phyloP scores from a whole-genome alignment of 2,329 filamentous ascomycete genomes.

The Trematosphaeria pertusa region DNA sequence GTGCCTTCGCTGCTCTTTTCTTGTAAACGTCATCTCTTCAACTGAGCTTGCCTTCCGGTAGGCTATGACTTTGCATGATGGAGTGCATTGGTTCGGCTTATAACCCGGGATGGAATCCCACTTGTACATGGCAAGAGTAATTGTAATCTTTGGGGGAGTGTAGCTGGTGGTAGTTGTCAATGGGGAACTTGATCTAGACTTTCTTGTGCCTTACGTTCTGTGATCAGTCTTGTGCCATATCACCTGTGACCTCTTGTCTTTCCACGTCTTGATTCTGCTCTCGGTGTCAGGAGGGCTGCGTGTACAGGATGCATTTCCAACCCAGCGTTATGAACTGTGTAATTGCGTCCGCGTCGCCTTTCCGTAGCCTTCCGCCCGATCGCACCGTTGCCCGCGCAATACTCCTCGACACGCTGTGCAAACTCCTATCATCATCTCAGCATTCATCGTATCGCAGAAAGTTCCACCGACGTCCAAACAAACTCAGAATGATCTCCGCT shows the following conservation, averaged over 20 bases:
- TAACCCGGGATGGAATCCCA: constrained; percentile 13
- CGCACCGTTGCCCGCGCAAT: too few species aligned
- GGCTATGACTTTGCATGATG: constrained; percentile 51
- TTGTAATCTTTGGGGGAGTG: constrained; percentile 19
- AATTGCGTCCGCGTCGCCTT: too few species aligned
- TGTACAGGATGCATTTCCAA: too few species aligned
- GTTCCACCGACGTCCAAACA: constrained; percentile 11
- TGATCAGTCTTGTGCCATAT: too few species aligned
- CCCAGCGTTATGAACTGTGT: too few species aligned
- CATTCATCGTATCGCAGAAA: too few species aligned
- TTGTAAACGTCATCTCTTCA: constrained; percentile 50
- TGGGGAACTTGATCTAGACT: constrained; percentile 17
- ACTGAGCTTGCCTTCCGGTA: constrained; percentile 36
- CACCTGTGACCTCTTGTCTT: not conserved
- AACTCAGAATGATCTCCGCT: constrained; percentile 1
- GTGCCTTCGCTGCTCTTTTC: constrained; percentile 52
- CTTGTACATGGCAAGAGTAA: constrained; percentile 7
- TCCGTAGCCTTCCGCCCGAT: too few species aligned
- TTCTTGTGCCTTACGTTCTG: not conserved
- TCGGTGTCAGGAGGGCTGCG: too few species aligned
- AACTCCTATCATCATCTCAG: too few species aligned
- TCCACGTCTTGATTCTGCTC: not conserved
- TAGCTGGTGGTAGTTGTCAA: constrained; percentile 17
- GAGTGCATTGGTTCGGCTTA: constrained; percentile 28
- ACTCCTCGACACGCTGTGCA: too few species aligned